A percentile compares a stretch with the other conserved stretches of the same genome.
phyloP scores from a whole-genome alignment of 805 yeast genomes.

The Priceomyces castillae region DNA sequence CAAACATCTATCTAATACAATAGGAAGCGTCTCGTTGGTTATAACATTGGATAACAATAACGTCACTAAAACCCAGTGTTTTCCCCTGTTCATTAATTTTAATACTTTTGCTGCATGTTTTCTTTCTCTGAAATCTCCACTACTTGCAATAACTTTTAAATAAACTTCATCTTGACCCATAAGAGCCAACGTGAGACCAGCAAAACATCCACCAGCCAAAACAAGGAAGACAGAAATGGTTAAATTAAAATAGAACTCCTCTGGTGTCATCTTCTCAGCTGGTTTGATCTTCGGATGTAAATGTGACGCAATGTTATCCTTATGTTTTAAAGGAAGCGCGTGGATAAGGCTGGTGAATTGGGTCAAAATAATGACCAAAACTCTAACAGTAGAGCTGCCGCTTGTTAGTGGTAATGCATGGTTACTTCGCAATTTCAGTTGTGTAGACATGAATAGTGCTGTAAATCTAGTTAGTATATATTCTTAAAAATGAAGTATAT shows the following conservation, averaged over 20 bases:
- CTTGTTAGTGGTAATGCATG: conserved; percentile 24
- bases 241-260: conserved; percentile 48
- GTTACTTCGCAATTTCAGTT: conserved; percentile 26
- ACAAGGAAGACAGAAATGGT: conserved; percentile 59
- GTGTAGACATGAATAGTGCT: conserved; percentile 16
- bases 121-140: conserved; percentile 76
- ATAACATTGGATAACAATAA: conserved; percentile 81
- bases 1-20: conserved; percentile 84
- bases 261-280: conserved; percentile 24
- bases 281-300: conserved; percentile 10
- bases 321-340: conserved; percentile 31
- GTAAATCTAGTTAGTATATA: conserved; percentile 4
- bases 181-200: conserved; percentile 88
- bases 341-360: conserved; percentile 31
- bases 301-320: conserved; percentile 9
- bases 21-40: conserved; percentile 92
- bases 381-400: conserved; percentile 19
- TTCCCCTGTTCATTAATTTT: conserved; percentile 70
- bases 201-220: conserved; percentile 83
- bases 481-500: too few relatives aligned
- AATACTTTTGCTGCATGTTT: conserved; percentile 71
- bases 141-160: conserved; percentile 80
- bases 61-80: conserved; percentile 96
- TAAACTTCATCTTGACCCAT: conserved; percentile 99
- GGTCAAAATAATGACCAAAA: conserved; percentile 30